Percentiles rank a stretch among this genome's conserved stretches.
phyloP scores from a whole-genome alignment of 768 basidiomycete species.

The Pisolithus marmoratus region DNA sequence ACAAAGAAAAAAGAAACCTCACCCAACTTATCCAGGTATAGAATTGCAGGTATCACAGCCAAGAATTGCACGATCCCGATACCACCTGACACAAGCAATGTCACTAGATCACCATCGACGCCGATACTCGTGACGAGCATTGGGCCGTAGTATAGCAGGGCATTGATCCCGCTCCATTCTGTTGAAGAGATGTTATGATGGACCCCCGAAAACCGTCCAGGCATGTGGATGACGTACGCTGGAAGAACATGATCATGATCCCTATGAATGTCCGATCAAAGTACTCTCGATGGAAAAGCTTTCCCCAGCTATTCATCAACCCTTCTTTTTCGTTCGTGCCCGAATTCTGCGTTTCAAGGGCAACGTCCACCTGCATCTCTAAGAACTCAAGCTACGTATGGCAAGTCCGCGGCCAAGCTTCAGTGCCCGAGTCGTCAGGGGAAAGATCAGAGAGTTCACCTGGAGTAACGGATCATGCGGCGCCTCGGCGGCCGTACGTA shows the following conservation, averaged over 20 bases:
- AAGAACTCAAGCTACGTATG: slow-evolving; percentile 56
- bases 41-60: slow-evolving; percentile 68
- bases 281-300: slow-evolving; percentile 50
- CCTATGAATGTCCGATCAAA: slow-evolving; percentile 63
- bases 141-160: slow-evolving; percentile 78
- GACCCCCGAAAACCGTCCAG: background rate
- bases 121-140: slow-evolving; percentile 63
- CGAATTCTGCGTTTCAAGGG: slow-evolving; percentile 40
- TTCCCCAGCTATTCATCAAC: slow-evolving; percentile 41
- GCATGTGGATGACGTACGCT: slow-evolving; percentile 46
- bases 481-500: slow-evolving; percentile 41
- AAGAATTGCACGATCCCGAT: slow-evolving; percentile 76
- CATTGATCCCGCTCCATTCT: slow-evolving; percentile 90
- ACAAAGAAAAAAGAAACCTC: slow-evolving; percentile 6
- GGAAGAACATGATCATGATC: slow-evolving; percentile 74
- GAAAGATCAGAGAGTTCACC: slow-evolving; percentile 20
- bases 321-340: slow-evolving; percentile 7
- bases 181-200: background rate
- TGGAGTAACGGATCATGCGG: slow-evolving; percentile 46
- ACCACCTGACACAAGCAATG: slow-evolving; percentile 69
- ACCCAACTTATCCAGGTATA: slow-evolving; percentile 65
- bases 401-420: background rate
- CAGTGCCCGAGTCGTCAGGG: background rate
- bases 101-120: slow-evolving; percentile 49
- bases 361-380: slow-evolving; percentile 68